phyloP scores from a whole-genome alignment of 2,329 filamentous ascomycete genomes.

The Pseudogymnoascus sp. region DNA sequence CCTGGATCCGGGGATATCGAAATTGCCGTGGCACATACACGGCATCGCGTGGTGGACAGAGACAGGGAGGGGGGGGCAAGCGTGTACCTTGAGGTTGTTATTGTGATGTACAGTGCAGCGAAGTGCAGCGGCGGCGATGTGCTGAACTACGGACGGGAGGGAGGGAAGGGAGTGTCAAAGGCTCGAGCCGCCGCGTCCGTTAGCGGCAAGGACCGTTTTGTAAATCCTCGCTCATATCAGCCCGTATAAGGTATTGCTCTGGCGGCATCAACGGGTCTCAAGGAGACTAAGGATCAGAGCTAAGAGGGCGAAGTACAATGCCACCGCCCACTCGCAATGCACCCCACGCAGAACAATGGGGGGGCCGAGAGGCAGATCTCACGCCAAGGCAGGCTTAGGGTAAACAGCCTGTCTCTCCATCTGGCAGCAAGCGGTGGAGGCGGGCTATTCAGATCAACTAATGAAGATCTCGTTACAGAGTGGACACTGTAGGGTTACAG shows the following conservation, averaged over 20 bases:
- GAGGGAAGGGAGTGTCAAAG: constrained; percentile 2
- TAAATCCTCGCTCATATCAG: background rate
- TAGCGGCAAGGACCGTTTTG: background rate
- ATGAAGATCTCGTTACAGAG: background rate
- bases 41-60: background rate
- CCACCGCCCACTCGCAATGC: background rate
- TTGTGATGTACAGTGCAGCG: background rate
- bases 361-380: background rate
- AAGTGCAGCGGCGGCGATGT: background rate
- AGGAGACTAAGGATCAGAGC: background rate
- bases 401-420: background rate
- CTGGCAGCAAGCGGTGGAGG: background rate
- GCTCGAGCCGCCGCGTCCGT: constrained; percentile 3
- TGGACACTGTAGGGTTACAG: background rate
- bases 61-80: background rate
- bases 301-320: background rate
- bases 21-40: constrained; percentile 1
- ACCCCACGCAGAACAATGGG: constrained; percentile 1
- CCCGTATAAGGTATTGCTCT: background rate
- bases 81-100: background rate
- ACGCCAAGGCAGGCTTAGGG: constrained; percentile 1
- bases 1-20: background rate
- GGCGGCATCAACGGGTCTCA: background rate
- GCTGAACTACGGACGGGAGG: constrained; percentile 4
- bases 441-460: background rate